These are phyloP conservation scores for Ascoidea asiatica DNA, from an alignment of 805 yeast species.

Conservation along the genomic window DNA sequence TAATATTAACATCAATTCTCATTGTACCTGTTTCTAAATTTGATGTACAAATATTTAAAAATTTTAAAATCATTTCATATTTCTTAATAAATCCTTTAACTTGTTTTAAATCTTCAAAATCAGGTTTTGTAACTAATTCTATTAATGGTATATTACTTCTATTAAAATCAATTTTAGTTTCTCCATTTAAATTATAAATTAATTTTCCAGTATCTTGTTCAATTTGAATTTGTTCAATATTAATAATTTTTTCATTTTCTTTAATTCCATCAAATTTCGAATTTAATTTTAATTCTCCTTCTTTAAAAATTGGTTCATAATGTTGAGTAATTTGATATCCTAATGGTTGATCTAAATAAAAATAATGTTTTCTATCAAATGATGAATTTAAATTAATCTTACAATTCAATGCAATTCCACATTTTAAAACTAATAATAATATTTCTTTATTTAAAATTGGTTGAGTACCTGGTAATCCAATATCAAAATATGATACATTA, in stretches of 20 bases:
- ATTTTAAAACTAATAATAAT: conserved; percentile 50
- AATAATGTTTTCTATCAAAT: conserved; percentile 91
- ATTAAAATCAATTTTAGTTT: conserved; percentile 58
- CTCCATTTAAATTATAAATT: conserved; percentile 23
- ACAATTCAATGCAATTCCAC: conserved; percentile 60
- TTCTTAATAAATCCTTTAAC: conserved; percentile 72
- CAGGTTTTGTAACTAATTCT: conserved; percentile 88
- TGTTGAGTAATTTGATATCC: conserved; percentile 95
- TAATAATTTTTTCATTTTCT: conserved; percentile 28
- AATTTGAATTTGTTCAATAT: conserved; percentile 70
- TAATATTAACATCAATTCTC: conserved; percentile 90
- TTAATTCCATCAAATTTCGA: conserved; percentile 40
- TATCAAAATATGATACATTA: conserved; percentile 65
- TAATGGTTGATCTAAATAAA: conserved; percentile 90
- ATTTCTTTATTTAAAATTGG: conserved; percentile 73
- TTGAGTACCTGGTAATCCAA: conserved; percentile 86
- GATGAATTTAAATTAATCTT: conserved; percentile 39
- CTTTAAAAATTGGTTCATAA: conserved; percentile 61
- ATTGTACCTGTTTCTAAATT: conserved; percentile 91
- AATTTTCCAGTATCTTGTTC: conserved; percentile 95
- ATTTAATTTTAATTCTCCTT: conserved; percentile 42
- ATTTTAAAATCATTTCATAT: conserved; percentile 57
- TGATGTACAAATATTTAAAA: conserved; percentile 68
- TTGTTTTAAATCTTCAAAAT: conserved; percentile 51
- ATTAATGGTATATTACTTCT: conserved; percentile 78